phyloP scores from a whole-genome alignment of 495 filamentous ascomycete species.

The Articulospora tetracladia region DNA sequence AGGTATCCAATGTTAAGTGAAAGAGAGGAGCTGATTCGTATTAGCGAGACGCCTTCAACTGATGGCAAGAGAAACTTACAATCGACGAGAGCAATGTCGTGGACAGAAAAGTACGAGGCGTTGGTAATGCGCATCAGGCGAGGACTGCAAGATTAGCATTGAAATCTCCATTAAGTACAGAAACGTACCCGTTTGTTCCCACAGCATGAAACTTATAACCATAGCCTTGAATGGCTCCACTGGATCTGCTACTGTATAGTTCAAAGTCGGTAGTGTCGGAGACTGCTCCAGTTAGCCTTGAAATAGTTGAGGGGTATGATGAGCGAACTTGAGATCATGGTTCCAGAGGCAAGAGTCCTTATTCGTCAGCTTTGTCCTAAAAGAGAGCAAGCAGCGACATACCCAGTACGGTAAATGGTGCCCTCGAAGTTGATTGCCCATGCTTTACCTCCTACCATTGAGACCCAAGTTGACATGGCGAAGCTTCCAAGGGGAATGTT shows the following conservation, averaged over 20 bases:
- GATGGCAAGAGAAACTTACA: conserved; percentile 15
- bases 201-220: conserved; percentile 40
- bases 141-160: conserved; percentile 7
- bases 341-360: too few species aligned
- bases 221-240: conserved; percentile 48
- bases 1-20: conserved; percentile 45
- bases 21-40: conserved; percentile 35
- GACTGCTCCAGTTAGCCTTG: conserved; percentile 18
- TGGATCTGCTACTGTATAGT: conserved; percentile 41
- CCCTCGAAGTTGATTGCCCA: conserved; percentile 46
- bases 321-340: too few species aligned
- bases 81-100: conserved; percentile 49
- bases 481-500: conserved; percentile 41
- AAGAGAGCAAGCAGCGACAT: conserved; percentile 47
- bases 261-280: conserved; percentile 44
- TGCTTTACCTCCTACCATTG: conserved; percentile 28
- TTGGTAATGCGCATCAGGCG: conserved; percentile 36
- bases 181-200: background rate
- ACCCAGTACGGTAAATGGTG: conserved; percentile 33
- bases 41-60: conserved; percentile 20
- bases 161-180: background rate
- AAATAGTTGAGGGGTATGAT: too few species aligned
- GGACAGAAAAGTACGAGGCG: conserved; percentile 43
- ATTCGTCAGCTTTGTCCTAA: conserved; percentile 7
- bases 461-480: conserved; percentile 24